phyloP scores from a whole-genome alignment of 345 rosid species.

The Gossypium sturtianum region DNA sequence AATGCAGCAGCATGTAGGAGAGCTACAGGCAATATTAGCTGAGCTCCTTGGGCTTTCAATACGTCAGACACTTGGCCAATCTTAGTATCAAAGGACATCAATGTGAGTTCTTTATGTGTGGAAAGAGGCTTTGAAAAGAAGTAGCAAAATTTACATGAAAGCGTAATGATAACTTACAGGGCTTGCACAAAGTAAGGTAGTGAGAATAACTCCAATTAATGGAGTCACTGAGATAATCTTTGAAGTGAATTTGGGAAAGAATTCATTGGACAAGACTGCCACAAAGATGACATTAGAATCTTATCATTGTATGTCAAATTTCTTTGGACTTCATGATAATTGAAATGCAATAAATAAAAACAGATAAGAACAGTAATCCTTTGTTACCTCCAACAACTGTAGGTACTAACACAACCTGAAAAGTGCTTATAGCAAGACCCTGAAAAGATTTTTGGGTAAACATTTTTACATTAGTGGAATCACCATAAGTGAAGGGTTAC shows the following conservation, averaged over 20 bases:
- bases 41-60: constrained; percentile 85
- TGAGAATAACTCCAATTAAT: constrained; percentile 84
- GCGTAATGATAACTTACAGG: constrained; percentile 55
- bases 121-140: constrained; percentile 6
- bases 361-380: not conserved
- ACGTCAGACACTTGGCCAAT: constrained; percentile 94
- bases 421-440: constrained; percentile 95
- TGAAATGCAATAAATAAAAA: not conserved
- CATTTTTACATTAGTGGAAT: not conserved
- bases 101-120: constrained; percentile 8
- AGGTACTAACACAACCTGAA: constrained; percentile 93
- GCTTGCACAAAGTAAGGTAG: constrained; percentile 92
- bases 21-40: constrained; percentile 81
- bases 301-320: not conserved
- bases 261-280: constrained; percentile 84
- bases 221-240: constrained; percentile 82
- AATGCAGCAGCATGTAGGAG: constrained; percentile 76
- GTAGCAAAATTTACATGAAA: not conserved
- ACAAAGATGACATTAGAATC: constrained; percentile 17
- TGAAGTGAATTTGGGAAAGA: constrained; percentile 82
- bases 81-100: constrained; percentile 25
- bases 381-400: constrained; percentile 72
- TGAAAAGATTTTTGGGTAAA: constrained; percentile 26
- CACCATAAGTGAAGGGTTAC: no score
- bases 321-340: not conserved